Conservation (phyloP, 2,329 filamentous ascomycete species). For the Periconia macrospinosa region DNA sequence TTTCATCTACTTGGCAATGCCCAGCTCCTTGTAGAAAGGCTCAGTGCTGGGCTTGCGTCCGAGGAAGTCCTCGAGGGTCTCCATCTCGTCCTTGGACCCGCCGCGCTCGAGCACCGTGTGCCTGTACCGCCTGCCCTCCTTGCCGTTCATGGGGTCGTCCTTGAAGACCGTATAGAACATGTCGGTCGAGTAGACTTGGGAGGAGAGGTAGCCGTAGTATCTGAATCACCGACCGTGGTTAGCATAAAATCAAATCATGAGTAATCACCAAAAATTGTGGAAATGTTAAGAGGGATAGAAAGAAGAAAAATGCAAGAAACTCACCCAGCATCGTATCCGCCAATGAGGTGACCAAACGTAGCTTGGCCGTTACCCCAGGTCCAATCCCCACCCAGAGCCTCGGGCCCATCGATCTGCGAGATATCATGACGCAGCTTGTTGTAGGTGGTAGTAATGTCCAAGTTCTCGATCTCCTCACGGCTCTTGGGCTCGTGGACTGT, state of each 20-base stretch:
- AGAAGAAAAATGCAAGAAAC: slow-evolving; percentile 3
- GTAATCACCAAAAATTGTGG: neutral
- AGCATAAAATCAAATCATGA: slow-evolving; percentile 1
- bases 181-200: slow-evolving; percentile 79
- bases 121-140: slow-evolving; percentile 73
- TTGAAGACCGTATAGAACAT: slow-evolving; percentile 86
- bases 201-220: slow-evolving; percentile 70
- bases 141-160: slow-evolving; percentile 74
- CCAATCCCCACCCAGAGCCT: slow-evolving; percentile 59
- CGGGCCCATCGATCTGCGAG: slow-evolving; percentile 72
- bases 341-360: slow-evolving; percentile 80
- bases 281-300: neutral
- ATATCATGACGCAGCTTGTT: slow-evolving; percentile 74
- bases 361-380: slow-evolving; percentile 78
- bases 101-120: slow-evolving; percentile 78
- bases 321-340: slow-evolving; percentile 76
- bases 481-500: slow-evolving; percentile 70
- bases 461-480: slow-evolving; percentile 67
- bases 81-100: slow-evolving; percentile 79
- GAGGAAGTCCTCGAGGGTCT: slow-evolving; percentile 75
- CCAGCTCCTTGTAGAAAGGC: slow-evolving; percentile 79
- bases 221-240: slow-evolving; percentile 15
- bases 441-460: slow-evolving; percentile 69
- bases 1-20: slow-evolving; percentile 41
- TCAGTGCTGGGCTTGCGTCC: slow-evolving; percentile 75